Evolutionary conservation across 2,329 filamentous ascomycete genomes (phyloP).

Genomic region (Onygenales sp.): DNA sequence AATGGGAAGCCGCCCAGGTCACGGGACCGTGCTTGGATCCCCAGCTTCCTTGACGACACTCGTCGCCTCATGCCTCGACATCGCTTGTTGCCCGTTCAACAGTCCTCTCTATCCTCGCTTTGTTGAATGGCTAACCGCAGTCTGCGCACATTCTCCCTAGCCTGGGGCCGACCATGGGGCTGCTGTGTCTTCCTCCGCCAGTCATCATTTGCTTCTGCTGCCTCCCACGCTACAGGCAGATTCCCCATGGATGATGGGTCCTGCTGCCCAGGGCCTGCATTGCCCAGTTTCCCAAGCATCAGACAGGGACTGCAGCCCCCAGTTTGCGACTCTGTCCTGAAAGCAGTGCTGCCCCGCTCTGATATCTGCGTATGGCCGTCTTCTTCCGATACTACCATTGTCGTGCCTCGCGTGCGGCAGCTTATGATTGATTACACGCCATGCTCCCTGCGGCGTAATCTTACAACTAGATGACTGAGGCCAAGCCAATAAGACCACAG

Average conservation of each 20-base stretch:
- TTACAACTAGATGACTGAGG: background rate
- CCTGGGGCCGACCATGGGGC: background rate
- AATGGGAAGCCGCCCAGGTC: slow-evolving; percentile 1
- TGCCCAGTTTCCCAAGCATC: background rate
- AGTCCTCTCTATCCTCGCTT: background rate
- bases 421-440: background rate
- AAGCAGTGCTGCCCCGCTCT: background rate
- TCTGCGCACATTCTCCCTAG: background rate
- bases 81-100: background rate
- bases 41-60: background rate
- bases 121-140: background rate
- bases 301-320: background rate
- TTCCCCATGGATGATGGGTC: background rate
- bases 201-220: background rate
- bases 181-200: background rate
- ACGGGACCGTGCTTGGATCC: background rate
- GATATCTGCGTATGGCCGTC: background rate
- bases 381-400: background rate
- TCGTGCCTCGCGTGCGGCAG: background rate
- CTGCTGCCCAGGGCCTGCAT: background rate
- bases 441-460: background rate
- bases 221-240: background rate
- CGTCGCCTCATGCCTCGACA: background rate
- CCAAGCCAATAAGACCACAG: background rate
- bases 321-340: background rate